Conservation (phyloP, 768 basidiomycete genomes). For the Rhodotorula toruloides region DNA sequence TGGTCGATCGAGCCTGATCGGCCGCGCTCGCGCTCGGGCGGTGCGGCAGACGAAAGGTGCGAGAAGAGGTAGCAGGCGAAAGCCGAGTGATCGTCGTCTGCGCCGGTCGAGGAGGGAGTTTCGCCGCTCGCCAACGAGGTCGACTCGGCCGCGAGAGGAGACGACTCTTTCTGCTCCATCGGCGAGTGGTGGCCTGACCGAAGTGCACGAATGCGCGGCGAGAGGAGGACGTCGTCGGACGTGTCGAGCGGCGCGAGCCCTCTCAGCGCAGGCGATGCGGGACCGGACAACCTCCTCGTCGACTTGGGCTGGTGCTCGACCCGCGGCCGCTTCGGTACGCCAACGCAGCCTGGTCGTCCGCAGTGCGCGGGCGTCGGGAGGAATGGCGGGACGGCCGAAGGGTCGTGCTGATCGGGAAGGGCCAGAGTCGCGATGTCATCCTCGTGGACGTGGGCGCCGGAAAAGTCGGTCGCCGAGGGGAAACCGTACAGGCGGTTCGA, state of each 20-base stretch:
- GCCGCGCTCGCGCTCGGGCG: conserved; percentile 11
- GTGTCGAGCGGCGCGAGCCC: conserved; percentile 16
- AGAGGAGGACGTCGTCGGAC: conserved; percentile 23
- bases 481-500: not conserved
- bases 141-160: not conserved
- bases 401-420: conserved; percentile 3
- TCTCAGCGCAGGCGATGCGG: conserved; percentile 2
- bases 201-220: conserved; percentile 23
- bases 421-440: conserved; percentile 27
- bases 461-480: not conserved
- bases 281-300: conserved; percentile 22
- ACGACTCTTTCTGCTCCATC: not conserved
- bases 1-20: conserved; percentile 3
- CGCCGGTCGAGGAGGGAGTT: not conserved
- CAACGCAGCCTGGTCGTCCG: conserved; percentile 29
- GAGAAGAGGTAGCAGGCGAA: conserved; percentile 39
- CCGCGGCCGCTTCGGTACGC: conserved; percentile 11
- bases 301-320: conserved; percentile 7
- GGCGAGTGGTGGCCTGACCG: conserved; percentile 6
- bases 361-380: conserved; percentile 12
- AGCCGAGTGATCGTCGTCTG: conserved; percentile 30
- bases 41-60: conserved; percentile 13
- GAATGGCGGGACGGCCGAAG: not conserved
- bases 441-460: conserved; percentile 21
- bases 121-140: not conserved